phyloP scores from a whole-genome alignment of 2,329 filamentous ascomycete species.

The Escovopsis sp. region DNA sequence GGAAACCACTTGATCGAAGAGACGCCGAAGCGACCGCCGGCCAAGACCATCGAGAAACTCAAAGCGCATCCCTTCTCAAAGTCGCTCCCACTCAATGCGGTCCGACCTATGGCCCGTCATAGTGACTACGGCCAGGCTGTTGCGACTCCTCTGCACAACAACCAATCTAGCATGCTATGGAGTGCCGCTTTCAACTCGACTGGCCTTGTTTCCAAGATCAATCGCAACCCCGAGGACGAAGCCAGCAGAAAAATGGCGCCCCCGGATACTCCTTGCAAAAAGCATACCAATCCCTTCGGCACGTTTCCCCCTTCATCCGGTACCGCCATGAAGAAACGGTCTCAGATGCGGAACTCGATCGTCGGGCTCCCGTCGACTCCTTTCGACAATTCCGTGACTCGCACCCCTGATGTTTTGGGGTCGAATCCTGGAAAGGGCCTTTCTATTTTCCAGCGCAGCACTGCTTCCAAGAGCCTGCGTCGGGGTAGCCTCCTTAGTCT shows the following conservation, averaged over 20 bases:
- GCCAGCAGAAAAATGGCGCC: constrained; percentile 48
- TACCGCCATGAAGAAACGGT: constrained; percentile 46
- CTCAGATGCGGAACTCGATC: constrained; percentile 54
- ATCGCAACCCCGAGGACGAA: constrained; percentile 61
- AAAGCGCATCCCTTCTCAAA: constrained; percentile 22
- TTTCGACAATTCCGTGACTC: constrained; percentile 45
- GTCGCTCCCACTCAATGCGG: constrained; percentile 24
- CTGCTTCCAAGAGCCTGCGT: constrained; percentile 27
- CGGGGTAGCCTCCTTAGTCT: constrained; percentile 64
- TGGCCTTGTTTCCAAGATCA: constrained; percentile 87
- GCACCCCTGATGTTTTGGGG: constrained; percentile 32
- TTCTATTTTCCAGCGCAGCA: constrained; percentile 49
- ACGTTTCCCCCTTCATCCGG: constrained; percentile 46
- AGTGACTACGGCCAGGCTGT: constrained; percentile 17
- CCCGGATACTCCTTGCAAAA: constrained; percentile 94
- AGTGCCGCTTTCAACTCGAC: constrained; percentile 87
- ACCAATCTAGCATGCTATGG: constrained; percentile 40
- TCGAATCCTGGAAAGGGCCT: constrained; percentile 41
- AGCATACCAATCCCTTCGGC: constrained; percentile 54
- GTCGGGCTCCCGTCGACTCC: constrained; percentile 62
- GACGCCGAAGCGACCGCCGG: constrained; percentile 23
- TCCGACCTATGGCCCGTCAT: constrained; percentile 16
- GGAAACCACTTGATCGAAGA: constrained; percentile 64
- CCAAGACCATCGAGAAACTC: constrained; percentile 13
- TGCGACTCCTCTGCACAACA: constrained; percentile 31